These are phyloP conservation scores for Cunninghamia lanceolata DNA, from an alignment of 75 land plant species.

Conservation along the genomic window DNA sequence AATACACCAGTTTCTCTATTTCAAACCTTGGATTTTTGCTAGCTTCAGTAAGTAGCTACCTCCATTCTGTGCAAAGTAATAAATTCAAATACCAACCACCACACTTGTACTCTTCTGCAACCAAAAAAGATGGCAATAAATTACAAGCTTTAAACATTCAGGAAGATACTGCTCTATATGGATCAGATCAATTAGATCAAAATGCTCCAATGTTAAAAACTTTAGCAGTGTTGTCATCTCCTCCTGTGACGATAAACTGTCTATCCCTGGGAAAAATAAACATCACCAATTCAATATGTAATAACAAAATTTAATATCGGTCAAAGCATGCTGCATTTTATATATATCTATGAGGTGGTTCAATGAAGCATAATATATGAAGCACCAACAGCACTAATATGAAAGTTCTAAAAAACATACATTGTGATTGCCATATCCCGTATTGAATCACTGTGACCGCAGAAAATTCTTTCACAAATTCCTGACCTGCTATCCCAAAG, in stretches of 20 bases:
- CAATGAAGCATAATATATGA: neutral
- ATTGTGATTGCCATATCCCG: slow-evolving; percentile 60
- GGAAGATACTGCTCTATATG: neutral
- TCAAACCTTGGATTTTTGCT: neutral
- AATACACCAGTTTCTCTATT: neutral
- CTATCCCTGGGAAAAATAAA: slow-evolving; percentile 30
- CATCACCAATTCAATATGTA: neutral
- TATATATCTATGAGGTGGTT: neutral
- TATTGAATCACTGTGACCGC: slow-evolving; percentile 63
- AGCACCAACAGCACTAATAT: neutral
- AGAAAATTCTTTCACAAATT: slow-evolving; percentile 53
- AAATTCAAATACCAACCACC: neutral
- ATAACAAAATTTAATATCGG: neutral
- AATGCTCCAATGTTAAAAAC: slow-evolving; percentile 60
- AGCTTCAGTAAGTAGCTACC: neutral
- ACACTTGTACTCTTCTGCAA: neutral
- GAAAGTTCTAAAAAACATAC: slow-evolving; percentile 14
- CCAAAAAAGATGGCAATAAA: neutral
- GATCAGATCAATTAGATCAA: neutral
- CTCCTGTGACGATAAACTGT: slow-evolving; percentile 51
- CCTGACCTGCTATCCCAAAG: slow-evolving; percentile 83
- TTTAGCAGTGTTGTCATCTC: slow-evolving; percentile 67
- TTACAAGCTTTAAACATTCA: neutral
- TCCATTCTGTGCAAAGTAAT: neutral
- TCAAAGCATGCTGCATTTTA: neutral